A percentile compares a stretch with the other conserved stretches of the same genome.
phyloP scores from a whole-genome alignment of 257 asterid genomes.

The Gentiana straminea region DNA sequence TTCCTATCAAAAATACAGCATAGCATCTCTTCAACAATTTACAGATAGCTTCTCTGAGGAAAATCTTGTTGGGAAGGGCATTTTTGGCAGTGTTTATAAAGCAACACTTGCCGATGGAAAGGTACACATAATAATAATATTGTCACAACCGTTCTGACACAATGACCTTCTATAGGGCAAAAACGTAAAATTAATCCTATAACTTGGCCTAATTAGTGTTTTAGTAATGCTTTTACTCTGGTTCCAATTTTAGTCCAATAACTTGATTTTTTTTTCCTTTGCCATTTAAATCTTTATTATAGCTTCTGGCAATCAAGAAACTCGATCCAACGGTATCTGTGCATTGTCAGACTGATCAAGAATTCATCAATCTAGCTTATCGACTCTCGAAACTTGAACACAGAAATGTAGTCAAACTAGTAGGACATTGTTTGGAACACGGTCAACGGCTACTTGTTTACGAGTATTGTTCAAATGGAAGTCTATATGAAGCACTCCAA shows the following conservation, averaged over 20 bases:
- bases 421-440: constrained; percentile 83
- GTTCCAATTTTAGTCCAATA: no score
- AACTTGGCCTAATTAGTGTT: no score
- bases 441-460: constrained; percentile 72
- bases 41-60: constrained; percentile 88
- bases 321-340: constrained; percentile 40
- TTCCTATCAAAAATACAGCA: constrained; percentile 44
- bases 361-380: constrained; percentile 59
- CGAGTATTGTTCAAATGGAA: constrained; percentile 59
- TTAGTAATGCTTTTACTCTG: no score
- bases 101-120: constrained; percentile 66
- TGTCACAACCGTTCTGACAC: no score
- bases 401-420: constrained; percentile 51
- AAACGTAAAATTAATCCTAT: no score
- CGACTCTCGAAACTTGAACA: constrained; percentile 51
- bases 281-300: constrained; percentile 9
- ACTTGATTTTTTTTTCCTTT: not conserved
- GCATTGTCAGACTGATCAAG: constrained; percentile 37
- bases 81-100: constrained; percentile 63
- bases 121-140: constrained; percentile 20
- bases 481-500: constrained; percentile 75
- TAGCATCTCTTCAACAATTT: constrained; percentile 81
- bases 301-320: constrained; percentile 83
- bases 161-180: no score
- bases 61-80: constrained; percentile 70